Percentiles rank a stretch among this genome's conserved stretches.
These are phyloP conservation scores for Alternaria ethzedia DNA, from an alignment of 2,329 filamentous ascomycete genomes.

Conservation along the genomic window DNA sequence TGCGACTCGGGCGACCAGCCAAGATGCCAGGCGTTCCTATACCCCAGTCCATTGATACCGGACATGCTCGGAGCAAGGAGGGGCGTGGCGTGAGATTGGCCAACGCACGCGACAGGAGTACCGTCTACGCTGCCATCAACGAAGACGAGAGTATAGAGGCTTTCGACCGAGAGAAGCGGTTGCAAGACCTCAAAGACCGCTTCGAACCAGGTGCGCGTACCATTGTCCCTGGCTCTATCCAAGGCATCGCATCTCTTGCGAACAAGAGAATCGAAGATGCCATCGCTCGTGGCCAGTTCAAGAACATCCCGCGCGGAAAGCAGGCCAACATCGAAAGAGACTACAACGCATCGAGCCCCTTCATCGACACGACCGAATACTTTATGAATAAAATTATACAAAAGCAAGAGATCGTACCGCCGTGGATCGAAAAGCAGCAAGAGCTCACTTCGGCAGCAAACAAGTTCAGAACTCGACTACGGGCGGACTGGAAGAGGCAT, in stretches of 20 bases:
- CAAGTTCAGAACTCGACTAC: constrained; percentile 74
- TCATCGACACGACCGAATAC: constrained; percentile 95
- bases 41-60: constrained; percentile 42
- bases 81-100: constrained; percentile 55
- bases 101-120: constrained; percentile 64
- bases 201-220: constrained; percentile 75
- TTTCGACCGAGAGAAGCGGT: constrained; percentile 73
- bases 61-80: constrained; percentile 47
- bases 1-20: constrained; percentile 30
- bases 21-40: constrained; percentile 28
- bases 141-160: constrained; percentile 65
- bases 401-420: constrained; percentile 91
- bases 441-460: constrained; percentile 74
- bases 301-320: constrained; percentile 71
- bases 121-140: constrained; percentile 61
- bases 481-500: constrained; percentile 84
- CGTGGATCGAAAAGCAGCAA: constrained; percentile 99
- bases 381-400: constrained; percentile 99
- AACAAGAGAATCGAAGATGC: constrained; percentile 95
- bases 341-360: constrained; percentile 80
- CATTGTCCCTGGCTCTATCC: constrained; percentile 78
- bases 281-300: constrained; percentile 88
- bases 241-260: constrained; percentile 80
- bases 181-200: constrained; percentile 77
- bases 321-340: constrained; percentile 85